Conservation (phyloP, 331 rosid genomes). For the Malus hybrid region DNA sequence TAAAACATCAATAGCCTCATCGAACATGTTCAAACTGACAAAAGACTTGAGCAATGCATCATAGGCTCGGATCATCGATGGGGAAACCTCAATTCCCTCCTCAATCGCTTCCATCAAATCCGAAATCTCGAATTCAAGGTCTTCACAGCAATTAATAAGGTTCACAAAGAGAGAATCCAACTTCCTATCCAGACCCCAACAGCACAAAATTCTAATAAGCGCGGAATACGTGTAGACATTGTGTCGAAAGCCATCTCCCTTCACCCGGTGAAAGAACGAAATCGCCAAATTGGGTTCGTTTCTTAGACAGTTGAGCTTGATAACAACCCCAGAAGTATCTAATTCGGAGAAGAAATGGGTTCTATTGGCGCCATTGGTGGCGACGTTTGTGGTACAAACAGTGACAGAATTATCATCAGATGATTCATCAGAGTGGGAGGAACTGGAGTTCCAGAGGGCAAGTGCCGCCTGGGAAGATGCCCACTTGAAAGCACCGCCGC, state of each 20-base stretch:
- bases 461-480: conserved; percentile 26
- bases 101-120: conserved; percentile 34
- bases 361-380: background rate
- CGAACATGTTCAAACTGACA: conserved; percentile 50
- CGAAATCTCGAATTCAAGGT: conserved; percentile 23
- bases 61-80: conserved; percentile 32
- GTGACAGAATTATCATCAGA: conserved; percentile 3
- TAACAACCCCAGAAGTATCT: conserved; percentile 27
- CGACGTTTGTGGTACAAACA: background rate
- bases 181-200: conserved; percentile 36
- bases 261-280: conserved; percentile 34
- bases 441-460: conserved; percentile 23
- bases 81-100: conserved; percentile 13
- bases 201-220: conserved; percentile 46
- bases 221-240: conserved; percentile 37
- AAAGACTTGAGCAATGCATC: conserved; percentile 54
- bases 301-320: conserved; percentile 23
- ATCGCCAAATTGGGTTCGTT: conserved; percentile 37
- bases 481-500: conserved; percentile 6
- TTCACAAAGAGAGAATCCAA: conserved; percentile 52
- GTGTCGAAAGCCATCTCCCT: conserved; percentile 35
- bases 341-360: background rate
- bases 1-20: conserved; percentile 53
- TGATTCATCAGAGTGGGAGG: conserved; percentile 13
- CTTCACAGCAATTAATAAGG: conserved; percentile 26